Conservation (phyloP, 176 grass and related monocot species). For the Aegilops speltoides region DNA sequence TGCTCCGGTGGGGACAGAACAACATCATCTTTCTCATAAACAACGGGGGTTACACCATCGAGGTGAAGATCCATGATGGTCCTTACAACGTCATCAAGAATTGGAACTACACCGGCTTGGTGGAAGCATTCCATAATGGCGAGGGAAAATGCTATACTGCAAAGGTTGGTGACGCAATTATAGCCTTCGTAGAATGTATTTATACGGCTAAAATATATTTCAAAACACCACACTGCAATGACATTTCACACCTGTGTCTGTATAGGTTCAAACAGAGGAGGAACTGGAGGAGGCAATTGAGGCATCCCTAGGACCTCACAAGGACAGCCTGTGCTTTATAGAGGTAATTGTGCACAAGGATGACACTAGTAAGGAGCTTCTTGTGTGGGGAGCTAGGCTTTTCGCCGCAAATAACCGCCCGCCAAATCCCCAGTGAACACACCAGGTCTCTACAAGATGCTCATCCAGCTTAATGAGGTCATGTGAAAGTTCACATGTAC, state of each 20-base stretch:
- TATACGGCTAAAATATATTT: not conserved
- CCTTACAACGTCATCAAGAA: slow-evolving; percentile 65
- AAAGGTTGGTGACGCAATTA: slow-evolving; percentile 14
- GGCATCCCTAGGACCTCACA: slow-evolving; percentile 35
- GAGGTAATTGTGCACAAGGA: slow-evolving; percentile 62
- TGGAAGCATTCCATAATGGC: slow-evolving; percentile 56
- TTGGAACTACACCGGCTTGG: slow-evolving; percentile 51
- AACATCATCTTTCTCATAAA: slow-evolving; percentile 64
- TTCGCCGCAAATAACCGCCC: slow-evolving; percentile 47
- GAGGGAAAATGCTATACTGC: slow-evolving; percentile 52
- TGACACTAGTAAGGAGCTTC: slow-evolving; percentile 60
- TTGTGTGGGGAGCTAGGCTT: slow-evolving; percentile 60
- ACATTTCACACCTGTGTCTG: not conserved
- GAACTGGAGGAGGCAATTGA: slow-evolving; percentile 37
- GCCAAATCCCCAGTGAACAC: slow-evolving; percentile 47
- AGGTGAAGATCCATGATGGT: slow-evolving; percentile 64
- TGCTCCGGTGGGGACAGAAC: slow-evolving; percentile 52
- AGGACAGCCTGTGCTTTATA: slow-evolving; percentile 57
- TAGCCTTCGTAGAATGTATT: not conserved
- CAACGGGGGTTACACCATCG: slow-evolving; percentile 62
- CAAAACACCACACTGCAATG: not conserved
- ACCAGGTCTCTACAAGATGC: not conserved
- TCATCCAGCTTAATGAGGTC: not conserved
- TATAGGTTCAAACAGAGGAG: slow-evolving; percentile 47
- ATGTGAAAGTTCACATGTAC: not conserved